Base-by-base conservation (phyloP, 140 eudicot species). In the Flaveria floridana region DNA sequence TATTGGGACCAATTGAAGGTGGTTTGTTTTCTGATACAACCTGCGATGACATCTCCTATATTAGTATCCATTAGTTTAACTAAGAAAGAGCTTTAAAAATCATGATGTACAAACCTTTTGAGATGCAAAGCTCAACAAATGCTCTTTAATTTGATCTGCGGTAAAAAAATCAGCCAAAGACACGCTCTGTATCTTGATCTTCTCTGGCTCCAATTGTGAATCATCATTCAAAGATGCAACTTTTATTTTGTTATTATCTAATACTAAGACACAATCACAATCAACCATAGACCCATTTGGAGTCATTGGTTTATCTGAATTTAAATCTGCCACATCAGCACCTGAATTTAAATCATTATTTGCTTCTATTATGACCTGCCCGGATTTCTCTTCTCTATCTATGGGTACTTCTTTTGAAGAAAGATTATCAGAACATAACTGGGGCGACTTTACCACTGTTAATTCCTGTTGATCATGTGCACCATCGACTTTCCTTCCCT, bases 91-190 rank as follows among this genome's bases (percentile, higher is more conserved):
- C 26, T 53, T 53, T 3, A n/a, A 10, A 8, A 48, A 34, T n/a
- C 52, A 65, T 58, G 12, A 57, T 52, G 65, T 64, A 70, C 85
- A 79, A 65, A 89, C 97, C 96, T 86, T 82, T 30, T 23, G 51
- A 65, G 80, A 79, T 25, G 81, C 71, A 77, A 92, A 90, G 84
- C 92, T 86, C 51, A 20, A 8, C 26, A 89, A 70, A 77, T 92
- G 96, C 52, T 80, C 84, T 76, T 76, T 81, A 28, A 89, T 77
- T 76, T 89, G 89, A 69, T 71, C 84, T 11, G 84, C 80, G 6
- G 89, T 84, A 71, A 92, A 87, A 76, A 70, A 83, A 80, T 87
- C 90, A 63, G 84, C 84, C 80, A 86, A 81, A 52, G 95, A 80
- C 30, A 83, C 89, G 62, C 94, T 87, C 46, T 66, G 83, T 51